Base-by-base conservation (phyloP, 768 basidiomycete genomes). In the Gloeopeniophorella convolvens region DNA sequence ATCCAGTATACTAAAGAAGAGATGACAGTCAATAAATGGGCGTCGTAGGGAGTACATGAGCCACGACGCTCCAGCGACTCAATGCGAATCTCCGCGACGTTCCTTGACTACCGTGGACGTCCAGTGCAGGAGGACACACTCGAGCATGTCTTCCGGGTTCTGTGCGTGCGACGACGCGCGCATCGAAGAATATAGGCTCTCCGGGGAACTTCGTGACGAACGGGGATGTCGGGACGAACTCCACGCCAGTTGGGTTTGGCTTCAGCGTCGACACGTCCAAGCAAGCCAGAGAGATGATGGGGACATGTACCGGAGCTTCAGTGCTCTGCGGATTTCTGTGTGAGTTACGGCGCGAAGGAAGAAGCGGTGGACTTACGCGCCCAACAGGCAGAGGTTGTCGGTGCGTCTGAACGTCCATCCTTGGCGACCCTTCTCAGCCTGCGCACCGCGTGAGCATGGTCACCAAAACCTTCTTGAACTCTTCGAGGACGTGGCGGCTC, bases 351-450 rank as follows among this genome's bases (percentile, higher is more conserved):
- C n/a, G n/a, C n/a, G n/a, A n/a, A 16, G 16, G 1, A 23, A 3
- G 10, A 11, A 36, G 16, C 36, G 16, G 41, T 32, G 37, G 20
- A 77, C 85, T 45, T 62, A 91, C 89, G 86, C 91, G 36, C 79
- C 83, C 84, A 88, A 94, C 18, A 91, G 64, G 20, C 88, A 72
- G 24, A 95, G 67, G 62, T 94, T 95, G 65, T 94, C 92, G 2
- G 82, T 87, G 48, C 90, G 68, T 52, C 92, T 70, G 63, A 91
- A 94, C 16, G 90, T 90, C 85, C 88, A 90, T 0, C 83, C 79
- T 51, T 72, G 76, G 66, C 74, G 79, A 4, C 63, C 63, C 39
- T 70, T 71, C 51, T 76, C 74, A 20, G 48, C 62, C 6, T 63
- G 51, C 5, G 46, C 32, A 11, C 60, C 65, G 35, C n/a, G n/a